Evolutionary conservation across 208 protist species (phyloP).

Genomic region (Crithidia fasciculata): DNA sequence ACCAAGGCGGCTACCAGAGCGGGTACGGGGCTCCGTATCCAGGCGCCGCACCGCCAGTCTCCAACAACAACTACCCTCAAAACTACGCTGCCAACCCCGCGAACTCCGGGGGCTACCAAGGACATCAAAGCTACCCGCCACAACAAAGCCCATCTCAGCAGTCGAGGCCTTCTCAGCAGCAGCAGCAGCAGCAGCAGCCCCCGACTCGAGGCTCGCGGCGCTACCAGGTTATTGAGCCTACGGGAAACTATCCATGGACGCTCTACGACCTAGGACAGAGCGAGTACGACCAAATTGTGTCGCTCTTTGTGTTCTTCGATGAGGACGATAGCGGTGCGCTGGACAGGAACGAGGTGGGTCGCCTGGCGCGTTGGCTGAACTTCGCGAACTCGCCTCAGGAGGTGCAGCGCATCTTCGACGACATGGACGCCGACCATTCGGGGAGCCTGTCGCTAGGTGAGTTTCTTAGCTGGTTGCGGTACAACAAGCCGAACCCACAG

Average conservation of each 20-base stretch:
- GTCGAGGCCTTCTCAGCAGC: neutral
- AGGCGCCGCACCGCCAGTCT: slow-evolving; percentile 7
- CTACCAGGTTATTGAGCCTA: slow-evolving; percentile 54
- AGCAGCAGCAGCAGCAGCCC: slow-evolving; percentile 21
- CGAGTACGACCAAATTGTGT: slow-evolving; percentile 86
- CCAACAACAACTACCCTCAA: slow-evolving; percentile 14
- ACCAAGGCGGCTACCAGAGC: slow-evolving; percentile 10
- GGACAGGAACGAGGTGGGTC: slow-evolving; percentile 54
- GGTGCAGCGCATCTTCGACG: slow-evolving; percentile 77
- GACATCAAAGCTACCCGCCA: neutral
- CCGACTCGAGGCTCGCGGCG: neutral
- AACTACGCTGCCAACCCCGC: slow-evolving; percentile 11
- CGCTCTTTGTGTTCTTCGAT: slow-evolving; percentile 88
- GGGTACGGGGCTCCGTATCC: slow-evolving; percentile 5
- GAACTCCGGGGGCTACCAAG: slow-evolving; percentile 2
- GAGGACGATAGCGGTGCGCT: slow-evolving; percentile 69
- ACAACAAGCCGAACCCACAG: slow-evolving; percentile 81
- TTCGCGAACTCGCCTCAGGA: slow-evolving; percentile 66
- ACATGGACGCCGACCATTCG: slow-evolving; percentile 74
- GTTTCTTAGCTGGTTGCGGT: slow-evolving; percentile 74
- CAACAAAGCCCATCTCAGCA: neutral
- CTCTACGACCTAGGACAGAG: slow-evolving; percentile 65
- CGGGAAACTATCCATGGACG: slow-evolving; percentile 50
- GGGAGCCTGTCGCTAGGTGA: slow-evolving; percentile 67
- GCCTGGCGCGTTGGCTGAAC: slow-evolving; percentile 85